Conservation (phyloP, 768 basidiomycete genomes). For the Sporobolomyces roseus region DNA sequence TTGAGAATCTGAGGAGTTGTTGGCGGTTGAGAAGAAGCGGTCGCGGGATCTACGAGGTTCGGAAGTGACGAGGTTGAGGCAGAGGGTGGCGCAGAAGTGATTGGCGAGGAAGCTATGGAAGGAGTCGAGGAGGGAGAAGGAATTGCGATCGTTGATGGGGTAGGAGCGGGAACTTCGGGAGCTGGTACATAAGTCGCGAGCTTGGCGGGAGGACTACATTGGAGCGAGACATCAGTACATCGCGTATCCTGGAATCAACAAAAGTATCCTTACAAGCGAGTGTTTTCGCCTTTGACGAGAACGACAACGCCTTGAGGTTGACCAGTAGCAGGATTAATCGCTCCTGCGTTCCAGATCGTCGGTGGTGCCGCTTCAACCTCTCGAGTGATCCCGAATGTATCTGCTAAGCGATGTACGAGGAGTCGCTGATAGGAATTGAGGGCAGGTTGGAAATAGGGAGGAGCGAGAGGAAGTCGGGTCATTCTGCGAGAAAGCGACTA, state of each 20-base stretch:
- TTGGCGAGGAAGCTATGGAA: slow-evolving; percentile 13
- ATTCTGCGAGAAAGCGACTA: background rate
- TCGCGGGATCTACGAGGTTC: background rate
- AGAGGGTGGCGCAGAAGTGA: background rate
- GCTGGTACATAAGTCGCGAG: slow-evolving; percentile 16
- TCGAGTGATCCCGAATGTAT: slow-evolving; percentile 42
- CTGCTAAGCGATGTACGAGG: slow-evolving; percentile 43
- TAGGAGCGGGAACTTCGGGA: background rate
- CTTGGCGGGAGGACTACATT: slow-evolving; percentile 15
- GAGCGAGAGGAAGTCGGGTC: slow-evolving; percentile 34
- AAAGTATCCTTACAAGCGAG: background rate
- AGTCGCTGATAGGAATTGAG: slow-evolving; percentile 45
- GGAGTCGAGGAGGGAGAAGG: slow-evolving; percentile 2
- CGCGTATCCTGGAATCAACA: background rate
- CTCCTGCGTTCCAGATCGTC: slow-evolving; percentile 14
- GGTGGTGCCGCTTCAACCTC: slow-evolving; percentile 38
- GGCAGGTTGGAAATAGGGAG: slow-evolving; percentile 32
- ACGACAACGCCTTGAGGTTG: slow-evolving; percentile 38
- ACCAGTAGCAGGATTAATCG: slow-evolving; percentile 24
- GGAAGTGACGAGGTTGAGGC: background rate
- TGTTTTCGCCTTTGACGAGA: slow-evolving; percentile 32
- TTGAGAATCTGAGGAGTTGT: slow-evolving; percentile 24
- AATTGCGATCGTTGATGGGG: background rate
- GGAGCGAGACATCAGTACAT: background rate
- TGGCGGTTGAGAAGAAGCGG: background rate